These are phyloP conservation scores for Trichoderma sp. DNA, from an alignment of 2,329 filamentous ascomycete genomes.

Conservation along the genomic window DNA sequence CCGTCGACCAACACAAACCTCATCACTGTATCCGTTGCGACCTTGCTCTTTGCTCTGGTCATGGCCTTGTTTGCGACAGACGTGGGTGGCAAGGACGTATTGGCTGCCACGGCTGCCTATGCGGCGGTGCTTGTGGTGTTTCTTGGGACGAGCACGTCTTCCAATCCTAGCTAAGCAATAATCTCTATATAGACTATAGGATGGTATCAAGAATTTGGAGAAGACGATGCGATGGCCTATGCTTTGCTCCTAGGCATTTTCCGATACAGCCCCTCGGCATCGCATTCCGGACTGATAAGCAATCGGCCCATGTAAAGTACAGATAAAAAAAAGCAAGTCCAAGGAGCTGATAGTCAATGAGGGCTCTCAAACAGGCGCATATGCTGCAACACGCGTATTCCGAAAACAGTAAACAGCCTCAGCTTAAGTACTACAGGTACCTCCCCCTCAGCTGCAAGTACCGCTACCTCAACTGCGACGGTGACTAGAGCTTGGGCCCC, in stretches of 20 bases:
- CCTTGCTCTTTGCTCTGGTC: background rate
- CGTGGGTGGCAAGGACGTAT: background rate
- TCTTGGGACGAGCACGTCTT: background rate
- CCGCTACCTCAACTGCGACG: background rate
- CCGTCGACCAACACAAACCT: background rate
- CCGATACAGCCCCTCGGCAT: no score
- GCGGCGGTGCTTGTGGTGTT: background rate
- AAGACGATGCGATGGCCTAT: no score
- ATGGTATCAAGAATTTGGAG: no score
- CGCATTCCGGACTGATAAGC: no score
- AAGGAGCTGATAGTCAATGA: background rate
- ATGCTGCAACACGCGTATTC: background rate
- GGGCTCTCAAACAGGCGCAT: background rate
- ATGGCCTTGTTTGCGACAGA: background rate
- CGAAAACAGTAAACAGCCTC: background rate
- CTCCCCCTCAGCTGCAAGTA: background rate
- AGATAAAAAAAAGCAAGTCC: background rate
- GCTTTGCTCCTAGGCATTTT: background rate
- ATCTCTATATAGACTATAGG: no score
- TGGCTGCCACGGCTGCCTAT: background rate
- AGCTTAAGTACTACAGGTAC: background rate
- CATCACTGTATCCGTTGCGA: background rate
- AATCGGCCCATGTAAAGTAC: no score
- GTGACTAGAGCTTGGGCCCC: background rate
- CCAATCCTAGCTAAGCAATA: background rate